Conservation (phyloP, 2,329 filamentous ascomycete genomes). For the Calonectria crousiana region DNA sequence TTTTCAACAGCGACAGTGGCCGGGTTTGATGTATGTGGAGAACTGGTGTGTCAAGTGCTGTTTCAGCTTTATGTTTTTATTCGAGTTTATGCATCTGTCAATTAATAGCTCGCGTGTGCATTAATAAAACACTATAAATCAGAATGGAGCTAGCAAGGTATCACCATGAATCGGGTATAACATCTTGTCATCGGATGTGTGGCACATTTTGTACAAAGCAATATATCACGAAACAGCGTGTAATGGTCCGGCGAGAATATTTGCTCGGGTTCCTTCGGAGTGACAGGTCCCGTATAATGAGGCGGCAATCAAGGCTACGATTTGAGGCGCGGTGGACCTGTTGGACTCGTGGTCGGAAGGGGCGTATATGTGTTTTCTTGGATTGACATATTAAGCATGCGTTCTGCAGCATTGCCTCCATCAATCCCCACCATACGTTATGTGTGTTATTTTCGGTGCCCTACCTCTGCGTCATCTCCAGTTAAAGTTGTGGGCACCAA, state of each 20-base stretch:
- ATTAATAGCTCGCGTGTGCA: not conserved
- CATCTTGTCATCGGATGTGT: no score
- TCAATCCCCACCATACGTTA: not conserved
- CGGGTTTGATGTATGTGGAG: not conserved
- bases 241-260: not conserved
- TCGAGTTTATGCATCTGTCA: not conserved
- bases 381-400: not conserved
- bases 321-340: no score
- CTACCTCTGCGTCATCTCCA: not conserved
- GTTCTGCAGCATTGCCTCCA: not conserved
- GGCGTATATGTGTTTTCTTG: not conserved
- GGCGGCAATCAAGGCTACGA: not conserved
- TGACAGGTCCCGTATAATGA: not conserved
- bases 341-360: not conserved
- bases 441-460: not conserved
- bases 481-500: constrained; percentile 1
- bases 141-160: not conserved
- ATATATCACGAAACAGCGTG: not conserved
- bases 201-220: not conserved
- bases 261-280: no score
- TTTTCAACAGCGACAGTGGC: not conserved
- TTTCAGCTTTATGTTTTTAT: not conserved
- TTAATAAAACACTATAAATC: not conserved
- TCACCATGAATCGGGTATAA: not conserved
- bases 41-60: not conserved